Conservation (phyloP, 345 rosid genomes). For the Dimocarpus longan region DNA sequence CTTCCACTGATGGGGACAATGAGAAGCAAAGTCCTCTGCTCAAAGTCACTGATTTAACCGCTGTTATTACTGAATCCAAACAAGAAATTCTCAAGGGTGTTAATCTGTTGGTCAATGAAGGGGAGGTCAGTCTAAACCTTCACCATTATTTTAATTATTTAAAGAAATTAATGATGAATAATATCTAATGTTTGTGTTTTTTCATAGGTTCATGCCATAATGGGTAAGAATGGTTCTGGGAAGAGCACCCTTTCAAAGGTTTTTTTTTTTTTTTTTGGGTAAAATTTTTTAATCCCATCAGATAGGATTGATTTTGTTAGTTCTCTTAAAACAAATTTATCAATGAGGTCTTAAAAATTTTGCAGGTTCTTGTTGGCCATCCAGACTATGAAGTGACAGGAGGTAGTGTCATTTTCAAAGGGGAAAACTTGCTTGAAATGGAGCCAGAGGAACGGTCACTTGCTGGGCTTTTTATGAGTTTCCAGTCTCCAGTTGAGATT, state of each 20-base stretch:
- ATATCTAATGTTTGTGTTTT: conserved; percentile 3
- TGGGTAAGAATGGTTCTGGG: conserved; percentile 99
- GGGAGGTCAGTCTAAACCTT: conserved; percentile 66
- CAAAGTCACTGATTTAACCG: conserved; percentile 76
- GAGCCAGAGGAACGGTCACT: conserved; percentile 95
- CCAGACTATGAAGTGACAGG: conserved; percentile 94
- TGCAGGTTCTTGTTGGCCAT: conserved; percentile 94
- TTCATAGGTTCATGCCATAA: conserved; percentile 78
- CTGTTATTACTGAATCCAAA: conserved; percentile 72
- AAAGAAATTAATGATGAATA: neutral
- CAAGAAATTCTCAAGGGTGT: conserved; percentile 92
- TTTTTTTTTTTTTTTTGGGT: neutral
- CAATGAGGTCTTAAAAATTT: neutral
- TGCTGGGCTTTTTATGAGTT: conserved; percentile 96
- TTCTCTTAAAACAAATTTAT: neutral
- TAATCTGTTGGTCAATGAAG: conserved; percentile 67
- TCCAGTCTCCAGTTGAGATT: conserved; percentile 88
- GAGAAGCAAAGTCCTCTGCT: conserved; percentile 61
- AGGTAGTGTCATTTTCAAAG: conserved; percentile 82
- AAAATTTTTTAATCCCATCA: neutral
- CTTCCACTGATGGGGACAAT: conserved; percentile 26
- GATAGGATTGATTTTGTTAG: neutral
- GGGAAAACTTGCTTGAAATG: conserved; percentile 81
- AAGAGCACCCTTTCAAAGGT: conserved; percentile 98
- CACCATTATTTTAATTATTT: neutral